A percentile compares a stretch with the other conserved stretches of the same genome.
phyloP scores from a whole-genome alignment of 139 green algal genomes.

The Prasinococcaceae sp. region DNA sequence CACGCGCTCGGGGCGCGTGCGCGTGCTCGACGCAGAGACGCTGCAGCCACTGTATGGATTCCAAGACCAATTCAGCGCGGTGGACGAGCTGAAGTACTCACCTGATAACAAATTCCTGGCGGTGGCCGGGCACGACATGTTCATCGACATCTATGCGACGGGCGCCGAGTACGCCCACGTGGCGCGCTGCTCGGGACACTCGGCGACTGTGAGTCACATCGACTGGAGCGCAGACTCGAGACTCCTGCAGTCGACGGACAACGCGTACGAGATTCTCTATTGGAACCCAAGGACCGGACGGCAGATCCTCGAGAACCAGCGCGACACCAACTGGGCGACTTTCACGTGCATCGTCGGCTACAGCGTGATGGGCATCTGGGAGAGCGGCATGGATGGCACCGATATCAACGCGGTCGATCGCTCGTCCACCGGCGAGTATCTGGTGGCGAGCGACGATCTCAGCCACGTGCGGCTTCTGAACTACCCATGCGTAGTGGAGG shows the following conservation, averaged over 20 bases:
- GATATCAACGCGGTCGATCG: conserved; percentile 43
- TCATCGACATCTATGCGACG: conserved; percentile 45
- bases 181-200: conserved; percentile 30
- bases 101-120: conserved; percentile 38
- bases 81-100: conserved; percentile 52
- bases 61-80: conserved; percentile 28
- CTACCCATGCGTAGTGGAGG: conserved; percentile 48
- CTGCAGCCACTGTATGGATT: conserved; percentile 28
- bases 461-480: conserved; percentile 49
- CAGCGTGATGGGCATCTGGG: conserved; percentile 52
- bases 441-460: conserved; percentile 1
- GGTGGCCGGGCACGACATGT: conserved; percentile 34
- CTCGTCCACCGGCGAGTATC: not conserved
- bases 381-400: conserved; percentile 35
- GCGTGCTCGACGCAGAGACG: conserved; percentile 2
- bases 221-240: conserved; percentile 41
- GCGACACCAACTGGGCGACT: conserved; percentile 37
- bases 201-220: conserved; percentile 32
- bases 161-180: conserved; percentile 9
- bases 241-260: conserved; percentile 33
- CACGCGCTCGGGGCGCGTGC: not conserved
- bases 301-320: conserved; percentile 37
- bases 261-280: conserved; percentile 43
- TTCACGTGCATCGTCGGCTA: conserved; percentile 49
- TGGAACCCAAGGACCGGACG: conserved; percentile 41